Conservation (phyloP, 2,329 filamentous ascomycete genomes). For the Penicillium sp. region DNA sequence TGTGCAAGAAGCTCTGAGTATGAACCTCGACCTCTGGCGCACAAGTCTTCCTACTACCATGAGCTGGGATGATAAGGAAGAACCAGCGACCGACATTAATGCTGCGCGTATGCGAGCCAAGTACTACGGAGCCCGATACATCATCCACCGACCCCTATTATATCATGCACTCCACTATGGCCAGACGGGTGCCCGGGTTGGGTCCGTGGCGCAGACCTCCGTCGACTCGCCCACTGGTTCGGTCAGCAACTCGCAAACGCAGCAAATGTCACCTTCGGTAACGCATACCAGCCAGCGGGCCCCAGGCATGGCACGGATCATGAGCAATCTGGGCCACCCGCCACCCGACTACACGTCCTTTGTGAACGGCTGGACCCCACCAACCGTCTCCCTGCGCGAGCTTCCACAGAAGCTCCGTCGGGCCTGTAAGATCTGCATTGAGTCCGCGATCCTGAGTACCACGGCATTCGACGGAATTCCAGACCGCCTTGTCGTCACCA, state of each 20-base stretch:
- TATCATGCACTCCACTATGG: conserved; percentile 55
- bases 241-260: conserved; percentile 27
- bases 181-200: conserved; percentile 37
- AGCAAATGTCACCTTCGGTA: conserved; percentile 37
- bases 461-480: conserved; percentile 66
- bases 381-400: conserved; percentile 22
- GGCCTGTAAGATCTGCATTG: conserved; percentile 59
- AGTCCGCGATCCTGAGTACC: conserved; percentile 78
- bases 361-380: conserved; percentile 16
- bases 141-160: conserved; percentile 77
- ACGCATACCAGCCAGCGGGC: conserved; percentile 26
- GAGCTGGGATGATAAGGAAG: conserved; percentile 63
- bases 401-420: conserved; percentile 46
- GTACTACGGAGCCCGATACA: conserved; percentile 87
- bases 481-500: conserved; percentile 76
- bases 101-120: conserved; percentile 82
- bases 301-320: conserved; percentile 29
- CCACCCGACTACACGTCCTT: conserved; percentile 5
- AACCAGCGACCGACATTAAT: conserved; percentile 70
- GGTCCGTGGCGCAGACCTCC: conserved; percentile 10
- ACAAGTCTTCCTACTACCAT: conserved; percentile 48
- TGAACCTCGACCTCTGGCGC: conserved; percentile 53
- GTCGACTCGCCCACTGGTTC: conserved; percentile 34
- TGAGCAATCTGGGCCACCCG: conserved; percentile 35
- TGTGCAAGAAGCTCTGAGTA: conserved; percentile 42